phyloP scores from a whole-genome alignment of 2,329 filamentous ascomycete species.

The Cordyceps militaris region DNA sequence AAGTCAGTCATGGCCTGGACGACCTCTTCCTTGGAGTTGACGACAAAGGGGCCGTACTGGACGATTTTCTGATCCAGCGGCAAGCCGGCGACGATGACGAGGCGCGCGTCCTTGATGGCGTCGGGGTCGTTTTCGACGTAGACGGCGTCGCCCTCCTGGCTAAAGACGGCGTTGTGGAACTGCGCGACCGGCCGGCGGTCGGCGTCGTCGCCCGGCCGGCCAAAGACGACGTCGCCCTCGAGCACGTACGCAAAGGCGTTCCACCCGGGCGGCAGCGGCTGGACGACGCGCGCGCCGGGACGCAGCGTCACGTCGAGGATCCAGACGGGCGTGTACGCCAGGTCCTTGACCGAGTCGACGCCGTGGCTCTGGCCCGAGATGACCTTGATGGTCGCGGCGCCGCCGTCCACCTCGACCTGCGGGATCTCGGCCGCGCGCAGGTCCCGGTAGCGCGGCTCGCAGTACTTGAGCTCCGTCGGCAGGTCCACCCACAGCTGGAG shows the following conservation, averaged over 20 bases:
- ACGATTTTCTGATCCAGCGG: conserved; percentile 75
- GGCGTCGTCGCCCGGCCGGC: conserved; percentile 39
- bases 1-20: conserved; percentile 72
- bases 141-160: conserved; percentile 68
- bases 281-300: conserved; percentile 70
- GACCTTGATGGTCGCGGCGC: conserved; percentile 74
- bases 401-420: conserved; percentile 59
- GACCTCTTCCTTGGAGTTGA: conserved; percentile 64
- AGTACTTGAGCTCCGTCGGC: conserved; percentile 71
- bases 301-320: conserved; percentile 74
- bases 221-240: conserved; percentile 63
- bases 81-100: conserved; percentile 70
- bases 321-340: conserved; percentile 98
- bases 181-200: conserved; percentile 46
- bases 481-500: conserved; percentile 96
- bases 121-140: conserved; percentile 60
- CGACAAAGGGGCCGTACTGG: conserved; percentile 81
- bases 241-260: conserved; percentile 86
- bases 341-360: conserved; percentile 77
- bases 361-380: conserved; percentile 82
- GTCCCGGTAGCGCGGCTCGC: conserved; percentile 89
- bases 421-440: conserved; percentile 75
- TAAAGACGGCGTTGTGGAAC: conserved; percentile 87
- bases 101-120: conserved; percentile 50
- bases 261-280: conserved; percentile 73